Evolutionary conservation across 2,329 filamentous ascomycete species (phyloP), one percentile per base, ranked within the genome.

Genomic region (Daldinia sp.): DNA sequence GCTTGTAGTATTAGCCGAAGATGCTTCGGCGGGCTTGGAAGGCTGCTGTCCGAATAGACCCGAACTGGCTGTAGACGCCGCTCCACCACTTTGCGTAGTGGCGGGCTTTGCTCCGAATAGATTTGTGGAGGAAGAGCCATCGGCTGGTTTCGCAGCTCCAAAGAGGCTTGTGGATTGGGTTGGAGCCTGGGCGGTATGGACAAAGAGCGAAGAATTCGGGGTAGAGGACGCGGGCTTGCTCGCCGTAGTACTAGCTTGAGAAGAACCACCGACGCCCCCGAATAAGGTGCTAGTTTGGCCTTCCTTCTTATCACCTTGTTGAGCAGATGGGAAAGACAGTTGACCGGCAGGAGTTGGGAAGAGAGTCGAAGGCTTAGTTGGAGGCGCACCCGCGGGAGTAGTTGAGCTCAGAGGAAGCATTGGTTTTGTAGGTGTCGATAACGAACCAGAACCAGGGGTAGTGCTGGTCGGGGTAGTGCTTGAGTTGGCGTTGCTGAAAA

Each of bases 371-470:
- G 77, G 71, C 47, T 77, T 76, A 4, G 77, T 70, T 0, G 83
- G 83, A 57, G 84, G 84, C n/a, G 81, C 80, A 32, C 84, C 84
- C 19, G 84, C 83, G 13, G 84, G 83, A 32, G 84, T 86, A 2
- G 83, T 86, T 15, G 84, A 86, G 55, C 78, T 76, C 30, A 84
- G 69, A n/a, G 71, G 68, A 57, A 85, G 80, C 54, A 78, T 62
- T 71, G 82, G 79, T 72, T 85, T 85, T n/a, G 79, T 78, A 25
- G 80, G 80, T 17, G 80, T 82, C 17, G 77, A 73, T 45, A 76
- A 69, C 21, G 71, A 58, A 19, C 70, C 66, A 25, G 74, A 47
- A 13, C 45, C 15, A 52, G 68, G 56, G 21, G 70, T 34, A 50
- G 61, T 67, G n/a, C 66, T 62, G 23, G 69, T 35, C 27, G 69